phyloP scores from a whole-genome alignment of 441 rosid genomes.

The Rhodomyrtus psidioides region DNA sequence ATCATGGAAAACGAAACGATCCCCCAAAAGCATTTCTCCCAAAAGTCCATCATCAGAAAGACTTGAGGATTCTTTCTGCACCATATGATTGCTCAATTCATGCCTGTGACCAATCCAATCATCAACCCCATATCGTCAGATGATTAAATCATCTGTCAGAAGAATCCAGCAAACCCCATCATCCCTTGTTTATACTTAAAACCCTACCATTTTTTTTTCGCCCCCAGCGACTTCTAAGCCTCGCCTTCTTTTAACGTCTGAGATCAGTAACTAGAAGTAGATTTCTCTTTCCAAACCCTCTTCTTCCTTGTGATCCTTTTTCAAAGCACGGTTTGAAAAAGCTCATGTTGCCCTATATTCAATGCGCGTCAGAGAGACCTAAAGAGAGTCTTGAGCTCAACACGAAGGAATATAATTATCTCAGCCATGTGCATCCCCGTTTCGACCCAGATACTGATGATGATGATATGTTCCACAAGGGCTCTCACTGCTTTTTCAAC shows the following conservation, averaged over 20 bases:
- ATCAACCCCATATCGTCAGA: constrained; percentile 14
- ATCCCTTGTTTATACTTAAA: constrained; percentile 8
- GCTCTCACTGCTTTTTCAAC: constrained; percentile 21
- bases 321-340: constrained; percentile 1
- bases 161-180: constrained; percentile 9
- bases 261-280: neutral
- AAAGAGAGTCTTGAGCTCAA: constrained; percentile 14
- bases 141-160: constrained; percentile 23
- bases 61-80: neutral
- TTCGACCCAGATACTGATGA: constrained; percentile 10
- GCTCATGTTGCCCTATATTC: constrained; percentile 32
- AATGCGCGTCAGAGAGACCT: constrained; percentile 6
- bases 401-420: constrained; percentile 23
- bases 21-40: neutral
- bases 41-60: neutral
- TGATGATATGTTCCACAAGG: constrained; percentile 35
- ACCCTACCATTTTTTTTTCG: neutral
- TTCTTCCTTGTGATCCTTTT: neutral
- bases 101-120: constrained; percentile 13
- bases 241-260: neutral
- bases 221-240: neutral
- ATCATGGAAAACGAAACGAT: neutral
- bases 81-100: constrained; percentile 23
- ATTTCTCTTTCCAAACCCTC: neutral
- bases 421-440: constrained; percentile 56